Conservation (phyloP, 345 rosid genomes). For the Aurinia saxatilis region DNA sequence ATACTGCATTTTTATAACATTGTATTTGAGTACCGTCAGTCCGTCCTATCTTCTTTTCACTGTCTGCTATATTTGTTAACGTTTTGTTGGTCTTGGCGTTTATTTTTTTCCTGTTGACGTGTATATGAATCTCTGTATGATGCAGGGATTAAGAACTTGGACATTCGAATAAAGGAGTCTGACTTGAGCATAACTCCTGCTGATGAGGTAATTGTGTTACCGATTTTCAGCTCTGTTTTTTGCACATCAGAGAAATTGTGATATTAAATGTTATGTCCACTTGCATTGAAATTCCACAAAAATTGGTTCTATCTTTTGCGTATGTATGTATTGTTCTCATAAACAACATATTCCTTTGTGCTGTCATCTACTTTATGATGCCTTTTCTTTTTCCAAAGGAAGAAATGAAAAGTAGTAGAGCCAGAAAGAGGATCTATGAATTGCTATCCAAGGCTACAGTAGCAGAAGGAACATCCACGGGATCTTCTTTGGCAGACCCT, state of each 20-base stretch:
- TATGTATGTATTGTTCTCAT: background rate
- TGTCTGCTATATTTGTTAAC: background rate
- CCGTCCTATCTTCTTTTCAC: background rate
- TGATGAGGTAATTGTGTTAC: slow-evolving; percentile 61
- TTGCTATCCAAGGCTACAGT: slow-evolving; percentile 57
- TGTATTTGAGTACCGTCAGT: background rate
- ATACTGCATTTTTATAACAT: background rate
- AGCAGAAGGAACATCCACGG: slow-evolving; percentile 32
- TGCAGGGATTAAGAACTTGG: slow-evolving; percentile 60
- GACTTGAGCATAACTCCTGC: slow-evolving; percentile 54
- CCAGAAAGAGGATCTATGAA: slow-evolving; percentile 62
- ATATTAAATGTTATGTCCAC: background rate
- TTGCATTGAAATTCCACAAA: background rate
- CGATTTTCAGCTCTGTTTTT: background rate
- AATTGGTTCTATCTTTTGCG: background rate
- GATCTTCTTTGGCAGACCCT: slow-evolving; percentile 20
- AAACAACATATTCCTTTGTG: background rate
- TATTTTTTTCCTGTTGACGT: background rate
- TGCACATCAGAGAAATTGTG: background rate
- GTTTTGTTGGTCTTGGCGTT: background rate
- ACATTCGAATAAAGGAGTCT: slow-evolving; percentile 41
- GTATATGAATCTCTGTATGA: background rate
- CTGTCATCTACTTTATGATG: background rate
- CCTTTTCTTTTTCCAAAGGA: slow-evolving; percentile 41
- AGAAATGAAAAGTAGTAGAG: slow-evolving; percentile 64